Evolutionary conservation across 2,329 filamentous ascomycete species (phyloP), one percentile per base, ranked within the genome.

Genomic region (Onygenales sp.): DNA sequence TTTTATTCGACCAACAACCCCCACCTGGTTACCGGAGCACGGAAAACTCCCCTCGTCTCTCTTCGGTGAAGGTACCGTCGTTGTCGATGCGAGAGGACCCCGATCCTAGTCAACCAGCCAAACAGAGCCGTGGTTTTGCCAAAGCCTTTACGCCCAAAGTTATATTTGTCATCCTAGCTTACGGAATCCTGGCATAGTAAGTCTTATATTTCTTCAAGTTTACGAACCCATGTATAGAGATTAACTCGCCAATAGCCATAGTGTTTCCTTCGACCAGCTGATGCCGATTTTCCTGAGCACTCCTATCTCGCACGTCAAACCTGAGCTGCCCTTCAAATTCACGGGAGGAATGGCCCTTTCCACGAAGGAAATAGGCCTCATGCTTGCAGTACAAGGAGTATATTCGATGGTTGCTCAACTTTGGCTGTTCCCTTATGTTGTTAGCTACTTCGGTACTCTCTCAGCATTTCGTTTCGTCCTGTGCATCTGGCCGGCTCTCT

Each of bases 141-240:
- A 82, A 80, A 63, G 85, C 84, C 7, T 96, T 97, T 68, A 95
- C 89, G 10, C 83, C 78, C 65, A 88, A 92, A 49, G 87, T 97
- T 53, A 76, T 95, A 56, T 77, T 94, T 64, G 92, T 91, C 65
- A 95, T 96, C 58, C 73, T 92, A 54, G 89, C 87, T 51, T 95
- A 94, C 66, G 92, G 91, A 44, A 89, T 97, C 62, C 77, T 97
- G 55, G 92, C 92, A 59, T 96, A 95, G 90, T 95, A 79, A 82
- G 89, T 85, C 53, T 35, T 27, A 32, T 27, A 45, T 46, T 53
- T 56, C 38, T 52, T 51, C 48, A 21, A 51, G 2, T 8, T 90
- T 66, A 88, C 87, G 46, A 86, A 91, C 61, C 76, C 55, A 60
- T 60, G 50, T 63, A 53, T 60, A 56, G 60, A 55, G 35, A 14